Evolutionary conservation across 2,329 filamentous ascomycete genomes (phyloP).

Genomic region (Calonectria pteridis): DNA sequence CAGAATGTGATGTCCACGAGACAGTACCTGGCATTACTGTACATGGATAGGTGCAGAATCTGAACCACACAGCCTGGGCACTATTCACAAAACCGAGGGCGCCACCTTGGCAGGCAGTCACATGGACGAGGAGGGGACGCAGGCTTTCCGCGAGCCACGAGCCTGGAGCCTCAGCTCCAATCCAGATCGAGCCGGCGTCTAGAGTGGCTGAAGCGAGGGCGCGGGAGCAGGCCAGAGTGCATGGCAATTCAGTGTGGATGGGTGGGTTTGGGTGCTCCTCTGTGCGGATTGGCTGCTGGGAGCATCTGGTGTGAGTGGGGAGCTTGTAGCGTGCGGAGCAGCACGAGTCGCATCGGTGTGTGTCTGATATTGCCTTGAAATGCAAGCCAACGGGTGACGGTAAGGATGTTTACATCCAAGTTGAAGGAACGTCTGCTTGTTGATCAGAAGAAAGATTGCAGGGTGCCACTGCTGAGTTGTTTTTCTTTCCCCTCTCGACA

Average conservation of each 20-base stretch:
- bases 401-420: conserved; percentile 5
- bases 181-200: not conserved
- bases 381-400: conserved; percentile 4
- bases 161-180: conserved; percentile 27
- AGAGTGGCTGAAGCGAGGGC: conserved; percentile 13
- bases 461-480: conserved; percentile 9
- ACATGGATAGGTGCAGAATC: conserved; percentile 6
- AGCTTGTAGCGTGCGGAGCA: conserved; percentile 13
- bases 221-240: conserved; percentile 7
- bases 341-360: conserved; percentile 12
- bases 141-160: conserved; percentile 20
- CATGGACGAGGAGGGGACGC: conserved; percentile 12
- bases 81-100: conserved; percentile 6
- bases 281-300: conserved; percentile 12
- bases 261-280: conserved; percentile 12
- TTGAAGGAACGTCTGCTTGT: conserved; percentile 1
- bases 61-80: not conserved
- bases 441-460: conserved; percentile 9
- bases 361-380: conserved; percentile 13
- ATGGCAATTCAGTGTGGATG: conserved; percentile 17
- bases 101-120: conserved; percentile 22
- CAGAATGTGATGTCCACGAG: not conserved
- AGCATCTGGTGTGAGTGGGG: conserved; percentile 22
- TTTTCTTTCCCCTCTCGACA: not conserved
- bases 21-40: conserved; percentile 1